A percentile compares a stretch with the other conserved stretches of the same genome.
phyloP scores from a whole-genome alignment of 2,329 filamentous ascomycete genomes.

The Penicillium aurantiogriseum region DNA sequence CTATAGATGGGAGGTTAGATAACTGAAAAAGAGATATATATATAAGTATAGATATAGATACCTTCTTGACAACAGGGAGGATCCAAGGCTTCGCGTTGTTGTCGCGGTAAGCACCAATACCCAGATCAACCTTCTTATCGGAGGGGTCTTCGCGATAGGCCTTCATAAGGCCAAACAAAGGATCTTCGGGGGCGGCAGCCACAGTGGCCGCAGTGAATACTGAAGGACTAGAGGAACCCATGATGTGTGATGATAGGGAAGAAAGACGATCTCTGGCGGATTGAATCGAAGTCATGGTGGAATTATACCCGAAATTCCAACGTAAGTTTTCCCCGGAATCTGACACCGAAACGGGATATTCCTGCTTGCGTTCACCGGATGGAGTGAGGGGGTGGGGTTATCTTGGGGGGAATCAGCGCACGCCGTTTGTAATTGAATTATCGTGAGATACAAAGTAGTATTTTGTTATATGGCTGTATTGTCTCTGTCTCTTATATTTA shows the following conservation, averaged over 20 bases:
- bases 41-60: constrained; percentile 36
- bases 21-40: neutral
- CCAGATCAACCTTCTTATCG: constrained; percentile 85
- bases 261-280: constrained; percentile 34
- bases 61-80: constrained; percentile 93
- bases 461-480: too few relatives aligned
- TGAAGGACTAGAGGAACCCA: constrained; percentile 62
- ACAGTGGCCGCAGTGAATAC: constrained; percentile 75
- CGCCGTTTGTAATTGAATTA: neutral
- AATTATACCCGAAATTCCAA: constrained; percentile 1
- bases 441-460: too few relatives aligned
- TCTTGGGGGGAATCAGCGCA: neutral
- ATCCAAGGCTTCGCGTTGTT: constrained; percentile 97
- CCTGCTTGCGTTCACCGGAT: constrained; percentile 40
- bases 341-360: constrained; percentile 26
- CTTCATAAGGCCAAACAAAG: constrained; percentile 88
- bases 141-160: constrained; percentile 77
- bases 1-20: constrained; percentile 48
- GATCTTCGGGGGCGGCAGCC: constrained; percentile 89
- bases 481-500: neutral
- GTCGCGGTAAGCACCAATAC: constrained; percentile 92
- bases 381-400: constrained; percentile 19
- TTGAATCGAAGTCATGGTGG: constrained; percentile 23
- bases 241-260: constrained; percentile 54
- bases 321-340: constrained; percentile 21